A percentile compares a stretch with the other conserved stretches of the same genome.
Evolutionary conservation across 441 rosid genomes (phyloP).

Genomic region (Aquilaria agallochum): DNA sequence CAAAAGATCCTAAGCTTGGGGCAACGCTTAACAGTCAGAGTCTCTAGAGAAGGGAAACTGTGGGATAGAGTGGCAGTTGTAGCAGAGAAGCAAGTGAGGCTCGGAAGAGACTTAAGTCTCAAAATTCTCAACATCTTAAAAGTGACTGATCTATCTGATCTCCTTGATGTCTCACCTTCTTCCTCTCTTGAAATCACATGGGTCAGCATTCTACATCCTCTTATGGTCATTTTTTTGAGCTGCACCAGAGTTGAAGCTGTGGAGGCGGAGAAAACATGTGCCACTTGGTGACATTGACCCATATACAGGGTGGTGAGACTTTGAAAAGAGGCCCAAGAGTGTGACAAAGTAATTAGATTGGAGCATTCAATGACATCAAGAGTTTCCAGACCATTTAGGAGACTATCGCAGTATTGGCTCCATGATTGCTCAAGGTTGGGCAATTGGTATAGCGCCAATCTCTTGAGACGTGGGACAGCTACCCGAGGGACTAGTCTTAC

Average conservation of each 20-base stretch:
- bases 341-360: neutral
- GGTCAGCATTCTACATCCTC: too few relatives aligned
- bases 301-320: constrained; percentile 17
- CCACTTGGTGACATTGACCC: constrained; percentile 7
- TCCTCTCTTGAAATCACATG: constrained; percentile 1
- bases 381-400: constrained; percentile 3
- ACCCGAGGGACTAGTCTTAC: neutral
- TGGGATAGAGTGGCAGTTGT: neutral
- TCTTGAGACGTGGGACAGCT: neutral
- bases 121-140: constrained; percentile 12
- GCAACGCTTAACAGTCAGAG: constrained; percentile 13
- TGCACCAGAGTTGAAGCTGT: constrained; percentile 13
- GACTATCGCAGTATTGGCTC: neutral
- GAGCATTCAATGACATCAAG: constrained; percentile 6
- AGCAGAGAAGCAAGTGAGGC: constrained; percentile 23
- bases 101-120: constrained; percentile 14
- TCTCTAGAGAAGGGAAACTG: constrained; percentile 22
- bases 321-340: constrained; percentile 6
- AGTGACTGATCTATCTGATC: constrained; percentile 3
- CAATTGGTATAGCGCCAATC: neutral
- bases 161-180: neutral
- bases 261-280: constrained; percentile 7
- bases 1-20: constrained; percentile 19
- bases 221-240: neutral
- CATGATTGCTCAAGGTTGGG: neutral